A percentile compares a stretch with the other conserved stretches of the same genome.
Conservation (phyloP, 78 protist species). For the Dictyostelium firmibasis region DNA sequence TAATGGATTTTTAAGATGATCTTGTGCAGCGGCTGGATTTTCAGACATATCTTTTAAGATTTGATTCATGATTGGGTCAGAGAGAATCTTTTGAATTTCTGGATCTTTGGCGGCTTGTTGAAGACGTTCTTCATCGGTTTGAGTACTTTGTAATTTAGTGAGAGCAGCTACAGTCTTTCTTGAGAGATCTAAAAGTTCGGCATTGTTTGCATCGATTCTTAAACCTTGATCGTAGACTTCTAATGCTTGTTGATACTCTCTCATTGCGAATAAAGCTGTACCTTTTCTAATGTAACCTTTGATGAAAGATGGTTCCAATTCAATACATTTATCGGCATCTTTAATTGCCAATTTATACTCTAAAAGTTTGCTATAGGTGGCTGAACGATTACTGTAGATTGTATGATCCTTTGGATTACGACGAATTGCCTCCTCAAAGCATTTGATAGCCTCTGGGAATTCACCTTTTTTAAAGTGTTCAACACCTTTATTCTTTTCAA, state of each 20-base stretch:
- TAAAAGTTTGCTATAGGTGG: slow-evolving; percentile 82
- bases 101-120: slow-evolving; percentile 91
- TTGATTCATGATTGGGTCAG: slow-evolving; percentile 88
- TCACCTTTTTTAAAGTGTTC: slow-evolving; percentile 87
- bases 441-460: slow-evolving; percentile 89
- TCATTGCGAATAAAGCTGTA: slow-evolving; percentile 77
- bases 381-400: slow-evolving; percentile 87
- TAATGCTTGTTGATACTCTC: slow-evolving; percentile 90
- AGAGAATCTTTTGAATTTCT: slow-evolving; percentile 88
- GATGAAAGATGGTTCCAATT: slow-evolving; percentile 78
- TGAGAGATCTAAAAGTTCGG: slow-evolving; percentile 74
- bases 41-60: slow-evolving; percentile 84
- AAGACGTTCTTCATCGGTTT: slow-evolving; percentile 85
- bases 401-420: slow-evolving; percentile 91
- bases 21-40: slow-evolving; percentile 83
- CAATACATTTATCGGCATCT: slow-evolving; percentile 85
- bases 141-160: background rate
- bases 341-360: slow-evolving; percentile 82
- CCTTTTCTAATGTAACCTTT: slow-evolving; percentile 90
- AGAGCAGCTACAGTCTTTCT: slow-evolving; percentile 24
- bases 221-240: slow-evolving; percentile 87
- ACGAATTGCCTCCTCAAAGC: slow-evolving; percentile 91
- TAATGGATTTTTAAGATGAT: slow-evolving; percentile 85
- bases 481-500: slow-evolving; percentile 90
- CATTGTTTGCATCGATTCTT: slow-evolving; percentile 78